Base-by-base conservation (phyloP, 768 basidiomycete genomes). In the Mycena polygramma region DNA sequence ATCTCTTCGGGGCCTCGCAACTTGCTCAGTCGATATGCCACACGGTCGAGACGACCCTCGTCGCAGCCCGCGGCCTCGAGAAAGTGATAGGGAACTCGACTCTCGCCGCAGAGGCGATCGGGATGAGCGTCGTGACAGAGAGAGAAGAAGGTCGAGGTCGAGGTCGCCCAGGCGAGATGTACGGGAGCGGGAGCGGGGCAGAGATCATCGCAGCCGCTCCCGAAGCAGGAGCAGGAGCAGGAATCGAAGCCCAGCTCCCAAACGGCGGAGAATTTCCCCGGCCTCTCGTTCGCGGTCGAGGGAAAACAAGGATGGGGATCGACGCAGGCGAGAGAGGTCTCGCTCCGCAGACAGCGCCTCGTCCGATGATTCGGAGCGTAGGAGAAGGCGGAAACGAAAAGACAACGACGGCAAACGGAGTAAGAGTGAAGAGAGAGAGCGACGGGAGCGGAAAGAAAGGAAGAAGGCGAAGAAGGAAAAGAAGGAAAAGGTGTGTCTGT, bases 381-480 rank as follows among this genome's bases (percentile, higher is more conserved):
- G 77, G 75, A 86, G 76, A 80, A 85, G 77, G 77, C 85, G 76
- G 77, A 86, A 79, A 77, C 82, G 77, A 66, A 83, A 80, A 78
- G 82, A 75, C 63, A 79, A 85, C 75, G 87, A 88, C 63, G 83
- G 81, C 49, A 79, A 81, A 58, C 81, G 81, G 61, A 80, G 79
- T 30, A 80, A 79, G 74, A 82, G 80, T 53, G 73, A 75, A 65
- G 78, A 77, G 65, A 76, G 76, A 75, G 73, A 77, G 69, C 77
- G 80, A 15, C 81, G 82, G 68, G 83, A 85, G 74, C 81, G 83
- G 79, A 87, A 86, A 77, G 87, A 87, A 76, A 85, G 84, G 76
- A 85, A 88, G 81, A 87, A 83, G 75, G 88, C 90, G 71, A 92
- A 88, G 83, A 92, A 91, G 77, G 92, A 91, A 59, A 91, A 90